Evolutionary conservation across 2,329 filamentous ascomycete genomes (phyloP).

Genomic region (Tricladium varicosporioides): DNA sequence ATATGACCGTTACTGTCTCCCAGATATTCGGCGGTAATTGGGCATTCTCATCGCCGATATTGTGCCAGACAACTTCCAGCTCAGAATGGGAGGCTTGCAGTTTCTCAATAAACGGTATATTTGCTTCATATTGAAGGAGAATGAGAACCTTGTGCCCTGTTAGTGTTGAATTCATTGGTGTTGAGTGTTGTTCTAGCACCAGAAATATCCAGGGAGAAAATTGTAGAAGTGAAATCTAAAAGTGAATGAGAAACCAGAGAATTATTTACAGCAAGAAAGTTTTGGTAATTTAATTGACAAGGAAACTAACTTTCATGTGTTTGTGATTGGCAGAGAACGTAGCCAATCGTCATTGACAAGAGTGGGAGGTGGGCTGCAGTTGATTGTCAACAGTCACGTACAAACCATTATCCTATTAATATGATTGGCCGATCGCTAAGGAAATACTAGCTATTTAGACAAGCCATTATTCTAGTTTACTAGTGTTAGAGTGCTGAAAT

Average conservation of each 20-base stretch:
- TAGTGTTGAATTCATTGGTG: constrained; percentile 22
- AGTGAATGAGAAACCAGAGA: background rate
- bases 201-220: background rate
- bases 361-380: background rate
- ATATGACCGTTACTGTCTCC: constrained; percentile 43
- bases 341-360: background rate
- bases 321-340: no score
- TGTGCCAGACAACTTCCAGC: constrained; percentile 38
- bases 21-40: constrained; percentile 31
- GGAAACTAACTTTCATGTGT: no score
- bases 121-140: constrained; percentile 34
- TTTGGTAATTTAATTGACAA: no score
- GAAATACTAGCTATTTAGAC: no score
- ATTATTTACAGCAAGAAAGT: background rate
- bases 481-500: no score
- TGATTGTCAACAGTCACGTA: no score
- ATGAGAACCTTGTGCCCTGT: constrained; percentile 42
- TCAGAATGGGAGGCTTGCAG: constrained; percentile 38
- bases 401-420: no score
- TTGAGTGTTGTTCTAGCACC: background rate
- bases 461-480: no score
- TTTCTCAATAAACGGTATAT: constrained; percentile 37
- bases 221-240: background rate
- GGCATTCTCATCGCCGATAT: constrained; percentile 12
- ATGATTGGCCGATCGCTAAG: no score